A percentile compares a stretch with the other conserved stretches of the same genome.
These are phyloP conservation scores for Acer yangbiense DNA, from an alignment of 345 rosid genomes.

Conservation along the genomic window DNA sequence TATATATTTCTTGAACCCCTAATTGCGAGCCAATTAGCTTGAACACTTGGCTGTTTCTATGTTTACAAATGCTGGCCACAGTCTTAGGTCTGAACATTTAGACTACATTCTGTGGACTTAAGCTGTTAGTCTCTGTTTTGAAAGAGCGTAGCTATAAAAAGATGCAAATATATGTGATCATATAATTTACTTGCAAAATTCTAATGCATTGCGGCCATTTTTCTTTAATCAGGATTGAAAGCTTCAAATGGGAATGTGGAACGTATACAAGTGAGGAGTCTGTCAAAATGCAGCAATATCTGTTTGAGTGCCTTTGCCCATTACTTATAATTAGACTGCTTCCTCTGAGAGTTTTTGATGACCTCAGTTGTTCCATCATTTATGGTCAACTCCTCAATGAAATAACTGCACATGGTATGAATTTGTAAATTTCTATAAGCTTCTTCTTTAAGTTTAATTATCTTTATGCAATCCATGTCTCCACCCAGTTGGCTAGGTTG, in stretches of 20 bases:
- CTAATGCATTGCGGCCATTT: constrained; percentile 4
- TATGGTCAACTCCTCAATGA: constrained; percentile 56
- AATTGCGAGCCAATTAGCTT: not conserved
- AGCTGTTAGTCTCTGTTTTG: not conserved
- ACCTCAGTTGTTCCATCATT: constrained; percentile 49
- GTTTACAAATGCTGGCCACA: not conserved
- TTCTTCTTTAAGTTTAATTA: constrained; percentile 1
- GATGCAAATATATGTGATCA: not conserved
- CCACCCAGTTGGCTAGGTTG: not conserved
- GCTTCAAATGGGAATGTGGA: constrained; percentile 38
- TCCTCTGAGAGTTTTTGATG: constrained; percentile 75
- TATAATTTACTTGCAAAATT: not conserved
- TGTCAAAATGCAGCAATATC: constrained; percentile 41
- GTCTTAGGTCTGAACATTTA: not conserved
- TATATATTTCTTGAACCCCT: not conserved
- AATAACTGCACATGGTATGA: constrained; percentile 45
- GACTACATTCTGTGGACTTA: not conserved
- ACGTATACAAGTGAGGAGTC: constrained; percentile 34
- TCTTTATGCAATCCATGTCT: not conserved
- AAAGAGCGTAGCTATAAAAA: not conserved
- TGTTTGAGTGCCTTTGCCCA: constrained; percentile 86
- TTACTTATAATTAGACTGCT: constrained; percentile 79
- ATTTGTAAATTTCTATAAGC: constrained; percentile 11
- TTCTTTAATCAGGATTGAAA: constrained; percentile 35
- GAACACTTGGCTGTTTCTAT: not conserved